These are phyloP conservation scores for Epichloe elymi DNA, from an alignment of 2,329 filamentous ascomycete genomes.

Conservation along the genomic window DNA sequence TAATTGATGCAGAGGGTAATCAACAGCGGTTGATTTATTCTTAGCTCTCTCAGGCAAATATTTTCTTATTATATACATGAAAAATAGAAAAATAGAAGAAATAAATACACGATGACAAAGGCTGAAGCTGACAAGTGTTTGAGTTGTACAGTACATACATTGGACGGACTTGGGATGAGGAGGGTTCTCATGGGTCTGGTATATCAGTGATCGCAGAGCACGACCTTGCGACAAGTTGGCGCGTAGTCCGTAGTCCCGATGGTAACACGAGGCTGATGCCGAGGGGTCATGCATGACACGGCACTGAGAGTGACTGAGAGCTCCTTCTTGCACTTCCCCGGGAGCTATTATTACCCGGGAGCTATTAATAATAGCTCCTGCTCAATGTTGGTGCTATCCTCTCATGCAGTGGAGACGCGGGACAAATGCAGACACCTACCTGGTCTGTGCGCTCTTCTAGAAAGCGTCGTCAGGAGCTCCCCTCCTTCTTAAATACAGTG, in stretches of 20 bases:
- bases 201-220: too few species aligned
- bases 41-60: too few species aligned
- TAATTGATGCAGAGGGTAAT: neutral
- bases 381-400: neutral
- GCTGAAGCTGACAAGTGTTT: too few species aligned
- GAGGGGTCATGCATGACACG: neutral
- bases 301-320: neutral
- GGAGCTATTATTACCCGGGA: too few species aligned
- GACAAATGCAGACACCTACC: slow-evolving; percentile 1
- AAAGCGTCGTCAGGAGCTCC: slow-evolving; percentile 12
- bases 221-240: neutral
- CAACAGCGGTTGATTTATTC: neutral
- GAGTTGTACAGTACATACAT: too few species aligned
- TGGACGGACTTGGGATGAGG: too few species aligned
- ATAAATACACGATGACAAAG: too few species aligned
- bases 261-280: neutral
- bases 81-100: too few species aligned
- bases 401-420: slow-evolving; percentile 1
- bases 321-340: neutral
- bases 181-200: too few species aligned
- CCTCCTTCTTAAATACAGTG: neutral
- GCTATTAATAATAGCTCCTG: too few species aligned
- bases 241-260: neutral
- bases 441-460: slow-evolving; percentile 15
- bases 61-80: too few species aligned